Percentiles rank a stretch among this genome's conserved stretches.
phyloP scores from a whole-genome alignment of 768 basidiomycete species.

The Naganishia kalamii region DNA sequence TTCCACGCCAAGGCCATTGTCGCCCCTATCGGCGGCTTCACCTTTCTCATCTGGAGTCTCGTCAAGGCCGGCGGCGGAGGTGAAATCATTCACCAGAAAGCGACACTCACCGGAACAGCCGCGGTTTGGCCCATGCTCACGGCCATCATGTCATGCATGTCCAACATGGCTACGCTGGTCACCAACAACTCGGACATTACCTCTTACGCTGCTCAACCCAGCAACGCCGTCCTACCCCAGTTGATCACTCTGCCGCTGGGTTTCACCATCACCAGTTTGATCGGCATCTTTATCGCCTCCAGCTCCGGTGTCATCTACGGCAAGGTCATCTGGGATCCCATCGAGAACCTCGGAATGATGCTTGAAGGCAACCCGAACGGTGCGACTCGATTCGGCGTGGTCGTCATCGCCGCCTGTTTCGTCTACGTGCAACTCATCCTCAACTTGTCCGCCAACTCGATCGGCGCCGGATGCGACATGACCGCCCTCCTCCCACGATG shows the following conservation, averaged over 20 bases:
- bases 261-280: conserved; percentile 67
- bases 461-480: conserved; percentile 75
- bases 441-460: conserved; percentile 63
- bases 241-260: conserved; percentile 61
- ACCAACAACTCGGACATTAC: conserved; percentile 39
- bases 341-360: conserved; percentile 64
- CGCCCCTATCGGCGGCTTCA: conserved; percentile 38
- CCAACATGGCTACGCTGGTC: conserved; percentile 69
- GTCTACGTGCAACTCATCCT: conserved; percentile 52
- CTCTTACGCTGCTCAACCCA: conserved; percentile 30
- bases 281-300: conserved; percentile 75
- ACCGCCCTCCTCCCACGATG: conserved; percentile 71
- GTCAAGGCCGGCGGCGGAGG: conserved; percentile 71
- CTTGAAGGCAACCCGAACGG: conserved; percentile 59
- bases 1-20: conserved; percentile 73
- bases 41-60: conserved; percentile 60
- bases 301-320: conserved; percentile 70
- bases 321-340: conserved; percentile 70
- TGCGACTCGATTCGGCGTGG: conserved; percentile 64
- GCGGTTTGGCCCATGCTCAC: conserved; percentile 71
- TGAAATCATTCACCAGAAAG: conserved; percentile 63
- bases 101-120: conserved; percentile 59
- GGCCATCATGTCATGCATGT: conserved; percentile 61
- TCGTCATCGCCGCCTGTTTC: conserved; percentile 73
- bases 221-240: conserved; percentile 33